Conservation (phyloP, 192 early-diverging fungal genomes). For the Coemansia sp. region DNA sequence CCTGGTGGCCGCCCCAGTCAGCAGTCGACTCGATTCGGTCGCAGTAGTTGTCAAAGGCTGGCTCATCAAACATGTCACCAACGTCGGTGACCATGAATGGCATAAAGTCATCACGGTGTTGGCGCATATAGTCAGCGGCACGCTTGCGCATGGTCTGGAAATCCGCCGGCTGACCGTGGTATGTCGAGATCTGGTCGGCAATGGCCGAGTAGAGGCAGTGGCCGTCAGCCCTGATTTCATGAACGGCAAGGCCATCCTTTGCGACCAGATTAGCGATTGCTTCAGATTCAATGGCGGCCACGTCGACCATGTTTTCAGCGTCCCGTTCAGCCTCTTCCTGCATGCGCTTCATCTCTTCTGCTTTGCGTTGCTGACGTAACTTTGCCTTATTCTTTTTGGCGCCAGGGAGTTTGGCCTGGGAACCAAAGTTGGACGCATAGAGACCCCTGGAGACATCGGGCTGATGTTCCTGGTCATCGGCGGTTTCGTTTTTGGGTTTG, state of each 20-base stretch:
- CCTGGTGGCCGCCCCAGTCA: constrained; percentile 91
- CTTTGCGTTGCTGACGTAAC: constrained; percentile 62
- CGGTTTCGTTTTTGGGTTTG: not conserved
- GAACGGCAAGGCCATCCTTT: constrained; percentile 59
- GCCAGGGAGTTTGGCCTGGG: constrained; percentile 26
- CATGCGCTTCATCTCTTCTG: constrained; percentile 66
- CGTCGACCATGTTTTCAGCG: constrained; percentile 70
- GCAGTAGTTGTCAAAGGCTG: constrained; percentile 77
- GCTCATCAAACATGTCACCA: constrained; percentile 71
- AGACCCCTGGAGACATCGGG: constrained; percentile 1
- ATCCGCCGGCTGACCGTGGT: constrained; percentile 50
- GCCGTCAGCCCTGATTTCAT: constrained; percentile 81
- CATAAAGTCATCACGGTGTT: constrained; percentile 81
- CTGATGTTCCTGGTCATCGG: constrained; percentile 2
- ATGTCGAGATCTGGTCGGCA: constrained; percentile 70
- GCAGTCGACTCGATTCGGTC: constrained; percentile 74
- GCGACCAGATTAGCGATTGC: constrained; percentile 62
- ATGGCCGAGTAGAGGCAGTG: constrained; percentile 94
- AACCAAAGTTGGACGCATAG: constrained; percentile 4
- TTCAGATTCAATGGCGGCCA: constrained; percentile 66
- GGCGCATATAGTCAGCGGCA: constrained; percentile 78
- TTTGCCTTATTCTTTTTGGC: constrained; percentile 58
- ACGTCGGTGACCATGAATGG: constrained; percentile 80
- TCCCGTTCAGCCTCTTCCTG: constrained; percentile 74
- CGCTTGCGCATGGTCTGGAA: constrained; percentile 67